Conservation (phyloP, 805 yeast genomes). For the Schwanniomyces sp. region DNA sequence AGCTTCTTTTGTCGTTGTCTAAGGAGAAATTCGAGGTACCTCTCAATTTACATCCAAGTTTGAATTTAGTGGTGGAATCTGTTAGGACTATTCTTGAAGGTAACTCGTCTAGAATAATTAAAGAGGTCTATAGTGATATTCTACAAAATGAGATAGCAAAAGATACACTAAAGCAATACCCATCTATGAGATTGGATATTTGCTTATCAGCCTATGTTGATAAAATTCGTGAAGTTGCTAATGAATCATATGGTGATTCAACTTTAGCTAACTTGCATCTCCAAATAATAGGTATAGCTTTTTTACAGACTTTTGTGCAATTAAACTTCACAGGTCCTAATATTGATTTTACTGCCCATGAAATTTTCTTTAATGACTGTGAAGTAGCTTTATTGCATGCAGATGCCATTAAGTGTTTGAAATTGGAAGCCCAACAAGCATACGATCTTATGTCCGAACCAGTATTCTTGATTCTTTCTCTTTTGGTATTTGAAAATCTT, state of each 20-base stretch:
- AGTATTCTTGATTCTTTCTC: conserved; percentile 27
- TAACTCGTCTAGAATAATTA: conserved; percentile 20
- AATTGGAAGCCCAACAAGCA: conserved; percentile 67
- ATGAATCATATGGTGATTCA: conserved; percentile 7
- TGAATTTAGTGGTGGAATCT: conserved; percentile 11
- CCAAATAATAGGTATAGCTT: conserved; percentile 53
- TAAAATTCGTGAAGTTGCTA: conserved; percentile 7
- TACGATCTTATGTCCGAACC: conserved; percentile 52
- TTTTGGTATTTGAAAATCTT: conserved; percentile 36
- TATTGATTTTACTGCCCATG: conserved; percentile 35
- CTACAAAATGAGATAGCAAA: conserved; percentile 14
- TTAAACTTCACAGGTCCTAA: conserved; percentile 84
- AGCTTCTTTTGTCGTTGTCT: conserved; percentile 7
- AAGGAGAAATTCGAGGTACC: conserved; percentile 3
- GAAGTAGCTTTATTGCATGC: conserved; percentile 17
- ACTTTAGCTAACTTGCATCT: conserved; percentile 17
- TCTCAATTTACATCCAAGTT: conserved; percentile 2
- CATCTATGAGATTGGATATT: conserved; percentile 15
- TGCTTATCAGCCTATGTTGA: conserved; percentile 17
- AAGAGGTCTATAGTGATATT: conserved; percentile 15
- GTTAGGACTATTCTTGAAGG: conserved; percentile 22
- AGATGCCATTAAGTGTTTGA: conserved; percentile 41
- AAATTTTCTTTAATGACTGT: conserved; percentile 26
- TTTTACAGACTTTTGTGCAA: conserved; percentile 70
- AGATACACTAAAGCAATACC: conserved; percentile 18